These are phyloP conservation scores for Crithidia brevicula DNA, from an alignment of 208 protist species.

Conservation along the genomic window DNA sequence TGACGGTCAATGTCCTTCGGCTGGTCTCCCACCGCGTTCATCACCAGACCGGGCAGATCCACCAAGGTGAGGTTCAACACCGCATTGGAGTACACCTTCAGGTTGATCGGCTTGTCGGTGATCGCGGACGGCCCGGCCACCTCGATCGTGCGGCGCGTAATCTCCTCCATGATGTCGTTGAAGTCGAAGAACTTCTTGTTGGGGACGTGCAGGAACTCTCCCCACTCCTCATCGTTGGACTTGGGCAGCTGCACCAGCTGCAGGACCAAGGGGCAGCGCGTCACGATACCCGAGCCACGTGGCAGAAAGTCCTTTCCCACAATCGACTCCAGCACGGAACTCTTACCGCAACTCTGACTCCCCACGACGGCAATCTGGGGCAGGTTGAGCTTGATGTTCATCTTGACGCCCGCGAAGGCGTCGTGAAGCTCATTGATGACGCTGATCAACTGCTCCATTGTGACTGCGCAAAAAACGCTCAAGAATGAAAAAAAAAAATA, in stretches of 20 bases:
- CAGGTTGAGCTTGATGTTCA: slow-evolving; percentile 95
- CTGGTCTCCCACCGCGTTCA: slow-evolving; percentile 98
- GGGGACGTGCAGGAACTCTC: slow-evolving; percentile 90
- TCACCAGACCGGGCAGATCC: slow-evolving; percentile 99
- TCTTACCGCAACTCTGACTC: slow-evolving; percentile 97
- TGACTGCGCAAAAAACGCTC: neutral
- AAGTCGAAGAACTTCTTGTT: slow-evolving; percentile 96
- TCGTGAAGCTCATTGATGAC: slow-evolving; percentile 98
- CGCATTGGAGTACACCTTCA: slow-evolving; percentile 95
- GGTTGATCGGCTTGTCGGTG: slow-evolving; percentile 96
- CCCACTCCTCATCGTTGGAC: slow-evolving; percentile 71
- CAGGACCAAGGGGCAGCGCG: slow-evolving; percentile 98
- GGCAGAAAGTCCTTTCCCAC: slow-evolving; percentile 99
- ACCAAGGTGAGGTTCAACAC: slow-evolving; percentile 99
- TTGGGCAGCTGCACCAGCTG: slow-evolving; percentile 95
- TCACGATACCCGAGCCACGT: slow-evolving; percentile 99
- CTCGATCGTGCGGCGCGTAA: slow-evolving; percentile 96
- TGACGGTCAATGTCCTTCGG: slow-evolving; percentile 97
- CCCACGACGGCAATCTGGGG: slow-evolving; percentile 99
- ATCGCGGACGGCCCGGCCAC: slow-evolving; percentile 96
- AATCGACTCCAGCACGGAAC: slow-evolving; percentile 99
- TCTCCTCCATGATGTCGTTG: slow-evolving; percentile 95
- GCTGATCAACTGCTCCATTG: slow-evolving; percentile 97
- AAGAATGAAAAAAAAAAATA: neutral
- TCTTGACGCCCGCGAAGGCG: slow-evolving; percentile 91